Evolutionary conservation across 139 green algal genomes (phyloP).

Genomic region (Chlorella vulgaris): DNA sequence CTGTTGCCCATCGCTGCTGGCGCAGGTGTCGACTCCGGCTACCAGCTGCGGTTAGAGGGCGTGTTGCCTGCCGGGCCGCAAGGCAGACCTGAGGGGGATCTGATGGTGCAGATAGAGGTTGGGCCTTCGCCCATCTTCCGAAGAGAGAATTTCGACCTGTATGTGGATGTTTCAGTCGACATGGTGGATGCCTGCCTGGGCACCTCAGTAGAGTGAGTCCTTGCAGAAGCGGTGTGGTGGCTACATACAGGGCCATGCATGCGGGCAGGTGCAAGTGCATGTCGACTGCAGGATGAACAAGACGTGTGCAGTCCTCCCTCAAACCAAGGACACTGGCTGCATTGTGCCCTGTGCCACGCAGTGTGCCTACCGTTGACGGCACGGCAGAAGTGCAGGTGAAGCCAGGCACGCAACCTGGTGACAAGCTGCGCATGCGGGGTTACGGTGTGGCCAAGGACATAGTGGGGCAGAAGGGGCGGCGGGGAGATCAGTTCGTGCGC

Average conservation of each 20-base stretch:
- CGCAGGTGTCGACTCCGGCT: constrained; percentile 61
- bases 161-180: constrained; percentile 42
- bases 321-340: not conserved
- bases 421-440: constrained; percentile 69
- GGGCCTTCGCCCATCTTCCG: constrained; percentile 54
- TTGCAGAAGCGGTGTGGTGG: not conserved
- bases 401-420: constrained; percentile 64
- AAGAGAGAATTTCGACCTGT: constrained; percentile 57
- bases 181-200: constrained; percentile 67
- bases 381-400: constrained; percentile 53
- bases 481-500: constrained; percentile 72
- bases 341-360: constrained; percentile 1
- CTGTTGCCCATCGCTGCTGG: too few species aligned
- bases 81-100: constrained; percentile 38
- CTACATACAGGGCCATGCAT: not conserved
- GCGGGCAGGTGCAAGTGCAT: not conserved
- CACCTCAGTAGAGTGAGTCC: constrained; percentile 45
- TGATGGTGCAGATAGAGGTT: constrained; percentile 66
- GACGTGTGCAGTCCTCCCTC: not conserved
- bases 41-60: constrained; percentile 50
- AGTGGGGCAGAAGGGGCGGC: constrained; percentile 25
- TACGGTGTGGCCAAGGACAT: constrained; percentile 60
- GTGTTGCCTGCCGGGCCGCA: constrained; percentile 17
- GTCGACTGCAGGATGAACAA: not conserved
- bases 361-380: constrained; percentile 70